phyloP scores from a whole-genome alignment of 768 basidiomycete species.

The Multifurca ochricompacta region DNA sequence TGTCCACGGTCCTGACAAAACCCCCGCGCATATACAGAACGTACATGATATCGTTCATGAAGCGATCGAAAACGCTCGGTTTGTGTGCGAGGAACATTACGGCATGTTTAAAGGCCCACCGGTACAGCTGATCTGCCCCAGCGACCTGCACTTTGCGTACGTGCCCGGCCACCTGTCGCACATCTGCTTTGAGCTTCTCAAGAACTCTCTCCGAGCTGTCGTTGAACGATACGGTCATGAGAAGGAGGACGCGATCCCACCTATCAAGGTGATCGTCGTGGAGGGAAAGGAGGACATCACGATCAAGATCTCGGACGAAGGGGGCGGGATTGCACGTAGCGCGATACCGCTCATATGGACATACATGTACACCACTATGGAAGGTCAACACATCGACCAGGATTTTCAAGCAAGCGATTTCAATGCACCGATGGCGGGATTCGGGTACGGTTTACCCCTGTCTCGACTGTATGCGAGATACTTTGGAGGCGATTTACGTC shows the following conservation, averaged over 20 bases:
- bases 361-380: constrained; percentile 93
- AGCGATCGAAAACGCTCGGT: constrained; percentile 94
- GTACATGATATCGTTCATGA: constrained; percentile 97
- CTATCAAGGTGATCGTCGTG: constrained; percentile 91
- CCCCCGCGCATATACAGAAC: constrained; percentile 41
- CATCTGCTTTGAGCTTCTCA: constrained; percentile 94
- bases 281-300: constrained; percentile 99
- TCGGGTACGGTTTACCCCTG: constrained; percentile 88
- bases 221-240: constrained; percentile 88
- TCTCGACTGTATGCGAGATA: constrained; percentile 93
- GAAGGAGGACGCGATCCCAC: constrained; percentile 70
- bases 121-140: constrained; percentile 92
- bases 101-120: constrained; percentile 92
- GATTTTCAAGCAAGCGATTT: constrained; percentile 84
- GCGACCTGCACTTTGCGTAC: constrained; percentile 81
- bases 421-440: constrained; percentile 97
- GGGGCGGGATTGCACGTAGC: constrained; percentile 85
- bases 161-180: constrained; percentile 96
- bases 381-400: constrained; percentile 59
- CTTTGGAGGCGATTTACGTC: constrained; percentile 84
- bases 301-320: constrained; percentile 97
- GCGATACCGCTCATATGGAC: constrained; percentile 97
- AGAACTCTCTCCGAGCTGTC: constrained; percentile 94
- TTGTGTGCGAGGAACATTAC: constrained; percentile 92
- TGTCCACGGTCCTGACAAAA: neutral